A percentile compares a stretch with the other conserved stretches of the same genome.
Evolutionary conservation across 73 alveolate genomes (phyloP).

Genomic region (Uronychia binucleata): DNA sequence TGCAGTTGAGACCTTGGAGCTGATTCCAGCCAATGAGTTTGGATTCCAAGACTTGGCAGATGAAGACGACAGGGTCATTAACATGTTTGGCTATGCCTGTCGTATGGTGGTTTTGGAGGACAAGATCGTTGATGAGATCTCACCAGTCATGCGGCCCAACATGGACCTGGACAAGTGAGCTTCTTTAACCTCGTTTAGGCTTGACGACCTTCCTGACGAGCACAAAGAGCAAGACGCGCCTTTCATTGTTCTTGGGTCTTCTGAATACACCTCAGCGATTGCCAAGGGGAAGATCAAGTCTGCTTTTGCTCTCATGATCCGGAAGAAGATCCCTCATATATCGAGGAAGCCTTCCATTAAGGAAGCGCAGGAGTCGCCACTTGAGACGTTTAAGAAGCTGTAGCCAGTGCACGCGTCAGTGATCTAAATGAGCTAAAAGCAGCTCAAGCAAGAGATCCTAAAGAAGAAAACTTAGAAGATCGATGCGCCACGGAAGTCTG

Average conservation of each 20-base stretch:
- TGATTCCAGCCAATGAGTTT: background rate
- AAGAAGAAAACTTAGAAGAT: too few species aligned
- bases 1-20: background rate
- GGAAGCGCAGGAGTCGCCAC: too few species aligned
- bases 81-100: background rate
- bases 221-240: background rate
- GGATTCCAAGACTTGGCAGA: background rate
- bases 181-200: too few species aligned
- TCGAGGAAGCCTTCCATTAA: too few species aligned
- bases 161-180: background rate
- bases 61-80: background rate
- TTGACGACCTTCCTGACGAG: too few species aligned
- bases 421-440: too few species aligned
- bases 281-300: background rate
- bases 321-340: background rate
- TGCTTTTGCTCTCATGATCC: background rate
- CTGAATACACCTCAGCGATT: background rate
- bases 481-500: too few species aligned
- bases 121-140: background rate
- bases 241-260: background rate
- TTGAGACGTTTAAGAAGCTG: too few species aligned
- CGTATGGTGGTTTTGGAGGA: background rate
- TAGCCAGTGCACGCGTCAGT: too few species aligned
- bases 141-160: background rate
- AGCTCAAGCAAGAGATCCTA: too few species aligned